phyloP scores from a whole-genome alignment of 192 early-diverging fungal genomes.

The Backusella sp. region DNA sequence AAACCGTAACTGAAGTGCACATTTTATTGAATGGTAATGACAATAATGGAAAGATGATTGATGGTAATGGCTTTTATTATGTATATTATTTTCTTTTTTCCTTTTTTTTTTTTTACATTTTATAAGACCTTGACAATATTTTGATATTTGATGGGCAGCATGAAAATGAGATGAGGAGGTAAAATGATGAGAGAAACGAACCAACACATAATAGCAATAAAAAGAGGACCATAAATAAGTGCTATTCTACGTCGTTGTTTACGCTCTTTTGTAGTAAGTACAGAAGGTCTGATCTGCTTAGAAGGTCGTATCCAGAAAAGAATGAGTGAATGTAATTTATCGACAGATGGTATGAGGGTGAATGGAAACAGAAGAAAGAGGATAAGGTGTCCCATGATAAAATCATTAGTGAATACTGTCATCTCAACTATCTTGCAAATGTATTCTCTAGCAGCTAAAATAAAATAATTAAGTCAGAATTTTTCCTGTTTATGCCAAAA shows the following conservation, averaged over 20 bases:
- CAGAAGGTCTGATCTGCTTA: conserved; percentile 61
- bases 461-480: conserved; percentile 22
- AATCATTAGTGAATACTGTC: conserved; percentile 66
- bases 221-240: conserved; percentile 53
- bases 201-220: conserved; percentile 47
- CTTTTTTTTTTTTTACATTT: background rate
- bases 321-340: conserved; percentile 65
- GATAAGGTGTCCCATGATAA: conserved; percentile 64
- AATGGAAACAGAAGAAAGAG: conserved; percentile 73
- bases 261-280: conserved; percentile 64
- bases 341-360: conserved; percentile 58
- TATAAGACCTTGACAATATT: conserved; percentile 3
- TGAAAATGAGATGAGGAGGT: conserved; percentile 25
- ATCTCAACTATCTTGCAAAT: conserved; percentile 82
- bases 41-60: background rate
- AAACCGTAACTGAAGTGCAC: background rate
- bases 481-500: background rate
- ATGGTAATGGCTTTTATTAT: background rate
- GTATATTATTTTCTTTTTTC: background rate
- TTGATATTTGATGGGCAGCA: conserved; percentile 7
- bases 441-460: conserved; percentile 49
- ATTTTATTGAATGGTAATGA: background rate
- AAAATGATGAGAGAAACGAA: conserved; percentile 54
- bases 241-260: conserved; percentile 54
- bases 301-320: conserved; percentile 70